Conservation (phyloP, 2,329 filamentous ascomycete species). For the Aspergillus texensis region DNA sequence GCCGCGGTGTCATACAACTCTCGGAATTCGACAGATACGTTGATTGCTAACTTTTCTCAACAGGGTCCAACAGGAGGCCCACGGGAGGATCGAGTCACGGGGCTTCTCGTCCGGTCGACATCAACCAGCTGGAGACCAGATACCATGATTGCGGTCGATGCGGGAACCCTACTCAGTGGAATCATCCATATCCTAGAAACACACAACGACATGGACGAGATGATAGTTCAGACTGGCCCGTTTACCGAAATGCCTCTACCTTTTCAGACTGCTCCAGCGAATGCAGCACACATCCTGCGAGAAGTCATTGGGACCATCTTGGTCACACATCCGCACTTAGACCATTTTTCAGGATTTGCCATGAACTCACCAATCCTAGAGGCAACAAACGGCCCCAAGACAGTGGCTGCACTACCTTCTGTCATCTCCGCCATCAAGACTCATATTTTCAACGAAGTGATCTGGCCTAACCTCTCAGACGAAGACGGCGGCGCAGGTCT, state of each 20-base stretch:
- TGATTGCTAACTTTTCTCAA: constrained; percentile 30
- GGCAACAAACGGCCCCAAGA: constrained; percentile 75
- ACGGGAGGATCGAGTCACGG: constrained; percentile 84
- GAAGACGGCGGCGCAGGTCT: constrained; percentile 93
- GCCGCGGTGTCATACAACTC: neutral
- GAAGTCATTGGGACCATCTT: constrained; percentile 84
- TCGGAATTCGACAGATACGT: constrained; percentile 23
- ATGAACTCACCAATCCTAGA: constrained; percentile 90
- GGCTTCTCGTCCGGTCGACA: constrained; percentile 82
- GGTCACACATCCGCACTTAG: constrained; percentile 95
- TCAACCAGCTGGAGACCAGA: constrained; percentile 77
- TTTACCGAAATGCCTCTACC: constrained; percentile 79
- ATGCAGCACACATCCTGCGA: constrained; percentile 78
- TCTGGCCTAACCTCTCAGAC: constrained; percentile 96
- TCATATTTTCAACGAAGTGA: constrained; percentile 96
- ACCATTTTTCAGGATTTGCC: constrained; percentile 88
- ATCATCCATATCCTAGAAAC: constrained; percentile 76
- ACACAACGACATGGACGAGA: constrained; percentile 31
- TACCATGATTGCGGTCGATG: constrained; percentile 89
- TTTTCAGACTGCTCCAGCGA: constrained; percentile 67
- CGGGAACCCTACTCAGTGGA: constrained; percentile 82
- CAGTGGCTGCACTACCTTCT: constrained; percentile 79
- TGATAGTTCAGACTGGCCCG: constrained; percentile 59
- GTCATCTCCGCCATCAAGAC: constrained; percentile 91
- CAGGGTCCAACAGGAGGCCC: constrained; percentile 91